Percentiles rank a stretch among this genome's conserved stretches.
Evolutionary conservation across 331 rosid species (phyloP).

Genomic region (Quercus tomentella): DNA sequence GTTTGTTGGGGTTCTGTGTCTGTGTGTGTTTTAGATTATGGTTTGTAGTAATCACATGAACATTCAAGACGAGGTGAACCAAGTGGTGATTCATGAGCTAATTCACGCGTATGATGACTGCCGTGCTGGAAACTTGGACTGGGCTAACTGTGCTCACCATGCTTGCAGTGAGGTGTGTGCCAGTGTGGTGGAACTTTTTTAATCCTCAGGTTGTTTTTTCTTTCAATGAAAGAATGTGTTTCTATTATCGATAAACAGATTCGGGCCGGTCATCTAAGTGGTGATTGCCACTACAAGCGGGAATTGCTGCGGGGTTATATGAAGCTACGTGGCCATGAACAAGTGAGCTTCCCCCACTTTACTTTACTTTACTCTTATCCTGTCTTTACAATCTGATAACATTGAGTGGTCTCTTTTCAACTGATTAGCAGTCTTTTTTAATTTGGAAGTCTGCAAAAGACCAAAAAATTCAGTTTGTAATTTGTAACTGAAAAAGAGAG

Average conservation of each 20-base stretch:
- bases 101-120: slow-evolving; percentile 88
- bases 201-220: background rate
- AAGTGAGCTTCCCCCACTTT: slow-evolving; percentile 32
- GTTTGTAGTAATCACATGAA: slow-evolving; percentile 62
- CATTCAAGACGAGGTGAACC: slow-evolving; percentile 75
- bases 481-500: background rate
- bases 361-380: background rate
- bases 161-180: slow-evolving; percentile 85
- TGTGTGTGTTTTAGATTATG: slow-evolving; percentile 40
- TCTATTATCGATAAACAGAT: slow-evolving; percentile 40
- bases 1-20: background rate
- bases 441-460: background rate
- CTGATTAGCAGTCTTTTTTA: background rate
- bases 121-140: slow-evolving; percentile 74
- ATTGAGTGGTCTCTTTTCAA: background rate
- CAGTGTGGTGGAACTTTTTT: background rate
- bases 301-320: slow-evolving; percentile 62
- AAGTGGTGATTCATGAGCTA: slow-evolving; percentile 69
- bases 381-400: background rate
- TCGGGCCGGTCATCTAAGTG: slow-evolving; percentile 87
- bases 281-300: slow-evolving; percentile 89
- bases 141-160: slow-evolving; percentile 89
- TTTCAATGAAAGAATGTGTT: background rate
- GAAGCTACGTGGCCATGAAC: slow-evolving; percentile 74
- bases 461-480: background rate